These are phyloP conservation scores for Euphorbia celastroides DNA, from an alignment of 441 rosid species.

Conservation along the genomic window DNA sequence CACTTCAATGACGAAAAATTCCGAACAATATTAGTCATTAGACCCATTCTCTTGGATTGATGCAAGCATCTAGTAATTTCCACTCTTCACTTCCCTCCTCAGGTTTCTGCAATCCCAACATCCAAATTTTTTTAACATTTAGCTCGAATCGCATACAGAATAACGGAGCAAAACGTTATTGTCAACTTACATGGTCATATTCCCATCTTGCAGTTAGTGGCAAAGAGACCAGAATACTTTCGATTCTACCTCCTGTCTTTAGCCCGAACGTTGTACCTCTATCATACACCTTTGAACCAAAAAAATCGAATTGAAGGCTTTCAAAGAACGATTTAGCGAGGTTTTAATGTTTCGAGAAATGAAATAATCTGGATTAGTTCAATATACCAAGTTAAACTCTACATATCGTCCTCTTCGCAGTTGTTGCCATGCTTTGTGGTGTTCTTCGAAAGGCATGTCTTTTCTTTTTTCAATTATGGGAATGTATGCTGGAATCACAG, in stretches of 20 bases:
- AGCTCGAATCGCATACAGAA: slow-evolving; percentile 2
- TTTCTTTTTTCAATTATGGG: slow-evolving; percentile 86
- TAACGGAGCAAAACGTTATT: neutral
- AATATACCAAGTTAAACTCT: slow-evolving; percentile 86
- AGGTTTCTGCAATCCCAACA: slow-evolving; percentile 53
- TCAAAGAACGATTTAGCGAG: neutral
- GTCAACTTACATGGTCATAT: slow-evolving; percentile 77
- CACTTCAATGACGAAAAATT: neutral
- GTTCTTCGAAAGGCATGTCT: slow-evolving; percentile 63
- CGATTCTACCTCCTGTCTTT: slow-evolving; percentile 94
- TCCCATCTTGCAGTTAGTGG: slow-evolving; percentile 96
- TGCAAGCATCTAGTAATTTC: slow-evolving; percentile 94
- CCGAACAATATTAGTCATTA: slow-evolving; percentile 15
- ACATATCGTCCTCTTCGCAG: slow-evolving; percentile 90
- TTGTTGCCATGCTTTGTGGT: slow-evolving; percentile 94
- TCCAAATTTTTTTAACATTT: slow-evolving; percentile 3
- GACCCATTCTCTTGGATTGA: slow-evolving; percentile 95
- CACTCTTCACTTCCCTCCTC: slow-evolving; percentile 97
- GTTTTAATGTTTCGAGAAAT: neutral
- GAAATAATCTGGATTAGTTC: neutral
- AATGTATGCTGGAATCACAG: slow-evolving; percentile 87
- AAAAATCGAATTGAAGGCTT: slow-evolving; percentile 3
- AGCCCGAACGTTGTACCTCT: slow-evolving; percentile 96
- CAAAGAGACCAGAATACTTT: slow-evolving; percentile 94
- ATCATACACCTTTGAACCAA: slow-evolving; percentile 63